Evolutionary conservation across 129 eudicot species (phyloP), one percentile per base, ranked within the genome.

Genomic region (Pulicaria dysenterica): DNA sequence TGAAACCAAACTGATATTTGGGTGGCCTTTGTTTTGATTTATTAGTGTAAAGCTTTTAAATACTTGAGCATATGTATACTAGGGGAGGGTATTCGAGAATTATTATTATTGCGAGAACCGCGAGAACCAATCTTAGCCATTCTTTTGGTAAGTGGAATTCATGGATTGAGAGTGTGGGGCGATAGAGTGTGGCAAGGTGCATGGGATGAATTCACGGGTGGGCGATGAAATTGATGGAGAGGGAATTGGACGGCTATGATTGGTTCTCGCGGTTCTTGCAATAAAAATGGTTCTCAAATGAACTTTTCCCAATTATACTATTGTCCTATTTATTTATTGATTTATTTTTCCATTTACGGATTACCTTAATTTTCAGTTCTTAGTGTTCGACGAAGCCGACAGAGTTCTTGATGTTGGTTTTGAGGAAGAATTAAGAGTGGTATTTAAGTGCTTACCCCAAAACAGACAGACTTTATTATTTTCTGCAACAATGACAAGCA

Each of bases 351-450:
- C 31, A 41, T 16, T 13, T 15, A 4, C 69, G 41, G 9, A 43
- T 78, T 37, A 62, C 48, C 60, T 79, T n/a, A 2, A 19, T 39
- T 76, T 75, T 76, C 82, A 92, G 98, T 92, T 89, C 77, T 57
- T 89, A 47, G 98, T 92, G 45, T 78, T 92, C 85, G 98, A 92
- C 42, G 98, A 92, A 80, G 98, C 96, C 15, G 96, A 89, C 73
- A 82, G 96, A 83, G 95, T 92, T 75, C 73, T 92, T 55, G 96
- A 88, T 82, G 92, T 77, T 65, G 88, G 90, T 64, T 92, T 85
- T 76, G 98, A 89, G 78, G 90, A 74, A 1, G 98, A 89, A 58
- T 82, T 92, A 60, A 80, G 82, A 76, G 98, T 79, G 69, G 78
- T 92, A 15, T 87, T 92, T 16, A 81, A 83, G 58, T 83, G 90